A percentile compares a stretch with the other conserved stretches of the same genome.
These are phyloP conservation scores for Pythium oligandrum DNA, from an alignment of 352 stramenopile genomes.

Conservation along the genomic window DNA sequence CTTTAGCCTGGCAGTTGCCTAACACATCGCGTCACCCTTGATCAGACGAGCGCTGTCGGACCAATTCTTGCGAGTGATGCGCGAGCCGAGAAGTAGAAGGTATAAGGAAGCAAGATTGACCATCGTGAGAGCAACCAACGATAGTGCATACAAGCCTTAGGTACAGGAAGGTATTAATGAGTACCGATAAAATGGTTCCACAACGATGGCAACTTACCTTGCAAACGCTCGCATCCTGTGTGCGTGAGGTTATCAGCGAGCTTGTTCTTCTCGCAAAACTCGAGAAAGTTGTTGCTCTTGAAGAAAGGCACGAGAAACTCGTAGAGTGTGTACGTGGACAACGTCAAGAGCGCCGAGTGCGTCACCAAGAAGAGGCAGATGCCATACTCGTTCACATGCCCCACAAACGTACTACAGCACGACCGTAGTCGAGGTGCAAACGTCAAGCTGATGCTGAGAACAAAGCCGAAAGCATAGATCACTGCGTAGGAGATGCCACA, in stretches of 20 bases:
- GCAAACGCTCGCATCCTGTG: conserved; percentile 34
- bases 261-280: conserved; percentile 25
- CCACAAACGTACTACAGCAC: conserved; percentile 28
- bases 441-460: conserved; percentile 37
- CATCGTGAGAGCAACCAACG: conserved; percentile 33
- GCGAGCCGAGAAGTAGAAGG: conserved; percentile 33
- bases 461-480: conserved; percentile 28
- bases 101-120: conserved; percentile 34
- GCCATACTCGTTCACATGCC: conserved; percentile 34
- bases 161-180: background rate
- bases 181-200: too few relatives aligned
- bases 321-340: conserved; percentile 36
- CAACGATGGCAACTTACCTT: conserved; percentile 16
- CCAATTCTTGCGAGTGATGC: conserved; percentile 44
- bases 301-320: conserved; percentile 35
- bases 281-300: conserved; percentile 20
- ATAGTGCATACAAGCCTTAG: conserved; percentile 40
- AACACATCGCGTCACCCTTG: conserved; percentile 11
- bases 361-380: conserved; percentile 38
- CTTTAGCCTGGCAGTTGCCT: too few relatives aligned
- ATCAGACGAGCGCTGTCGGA: conserved; percentile 25
- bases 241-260: conserved; percentile 39
- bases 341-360: conserved; percentile 30
- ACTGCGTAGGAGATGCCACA: conserved; percentile 30
- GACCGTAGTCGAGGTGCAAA: conserved; percentile 32